Evolutionary conservation across 441 rosid genomes (phyloP).

Genomic region (Gossypium schwendimanii): DNA sequence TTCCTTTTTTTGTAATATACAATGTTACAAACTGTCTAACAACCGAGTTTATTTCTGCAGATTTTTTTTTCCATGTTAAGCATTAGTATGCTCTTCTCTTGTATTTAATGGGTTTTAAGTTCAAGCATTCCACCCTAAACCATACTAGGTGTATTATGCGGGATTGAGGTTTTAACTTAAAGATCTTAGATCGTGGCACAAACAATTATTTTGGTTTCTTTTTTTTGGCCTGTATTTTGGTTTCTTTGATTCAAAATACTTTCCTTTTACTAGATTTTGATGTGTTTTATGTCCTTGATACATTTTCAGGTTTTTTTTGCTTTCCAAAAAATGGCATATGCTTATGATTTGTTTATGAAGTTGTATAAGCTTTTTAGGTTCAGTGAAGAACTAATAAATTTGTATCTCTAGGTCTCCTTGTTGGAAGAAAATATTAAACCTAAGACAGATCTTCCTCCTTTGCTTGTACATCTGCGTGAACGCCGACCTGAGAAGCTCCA

Average conservation of each 20-base stretch:
- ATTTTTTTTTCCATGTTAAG: neutral
- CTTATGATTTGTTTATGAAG: neutral
- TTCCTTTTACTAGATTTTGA: neutral
- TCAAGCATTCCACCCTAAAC: slow-evolving; percentile 3
- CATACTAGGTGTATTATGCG: neutral
- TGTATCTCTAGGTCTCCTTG: slow-evolving; percentile 60
- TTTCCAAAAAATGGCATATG: neutral
- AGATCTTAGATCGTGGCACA: neutral
- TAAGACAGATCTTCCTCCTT: slow-evolving; percentile 73
- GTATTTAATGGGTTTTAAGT: neutral
- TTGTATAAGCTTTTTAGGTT: slow-evolving; percentile 4
- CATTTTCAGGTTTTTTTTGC: neutral
- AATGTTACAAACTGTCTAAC: neutral
- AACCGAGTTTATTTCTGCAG: neutral
- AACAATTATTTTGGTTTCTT: neutral
- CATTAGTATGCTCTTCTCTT: neutral
- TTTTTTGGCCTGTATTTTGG: neutral
- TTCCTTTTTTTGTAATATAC: neutral
- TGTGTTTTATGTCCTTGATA: neutral
- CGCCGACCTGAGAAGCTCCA: slow-evolving; percentile 85
- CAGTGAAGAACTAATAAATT: neutral
- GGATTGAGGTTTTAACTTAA: neutral
- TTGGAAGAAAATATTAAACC: slow-evolving; percentile 85
- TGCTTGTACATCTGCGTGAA: slow-evolving; percentile 79
- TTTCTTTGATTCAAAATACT: slow-evolving; percentile 1